Evolutionary conservation across 805 yeast genomes (phyloP).

Genomic region (Maudiozyma turicensis): DNA sequence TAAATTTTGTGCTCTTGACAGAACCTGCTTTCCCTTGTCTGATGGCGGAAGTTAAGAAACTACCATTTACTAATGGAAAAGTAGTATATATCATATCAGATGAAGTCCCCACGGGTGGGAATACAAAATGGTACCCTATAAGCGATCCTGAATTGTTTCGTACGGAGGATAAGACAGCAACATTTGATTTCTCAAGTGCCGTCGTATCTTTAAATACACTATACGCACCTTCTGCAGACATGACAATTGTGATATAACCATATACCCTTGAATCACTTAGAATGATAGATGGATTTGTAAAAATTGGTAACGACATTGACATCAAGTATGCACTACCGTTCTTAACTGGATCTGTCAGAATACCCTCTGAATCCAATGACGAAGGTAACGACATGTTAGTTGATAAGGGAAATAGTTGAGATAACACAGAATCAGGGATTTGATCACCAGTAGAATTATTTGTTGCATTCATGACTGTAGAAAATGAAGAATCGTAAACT

Average conservation of each 20-base stretch:
- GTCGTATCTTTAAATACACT: slow-evolving; percentile 35
- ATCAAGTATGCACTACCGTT: slow-evolving; percentile 42
- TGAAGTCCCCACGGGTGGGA: slow-evolving; percentile 29
- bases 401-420: slow-evolving; percentile 41
- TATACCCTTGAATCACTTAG: slow-evolving; percentile 44
- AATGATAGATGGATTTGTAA: slow-evolving; percentile 60
- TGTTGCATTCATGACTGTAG: slow-evolving; percentile 36
- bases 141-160: slow-evolving; percentile 18
- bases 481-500: slow-evolving; percentile 53
- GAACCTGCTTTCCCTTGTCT: slow-evolving; percentile 34
- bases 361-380: slow-evolving; percentile 36
- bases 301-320: slow-evolving; percentile 73
- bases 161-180: slow-evolving; percentile 25
- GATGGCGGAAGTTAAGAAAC: slow-evolving; percentile 31
- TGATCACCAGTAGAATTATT: slow-evolving; percentile 33
- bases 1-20: slow-evolving; percentile 29
- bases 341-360: slow-evolving; percentile 55
- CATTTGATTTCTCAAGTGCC: slow-evolving; percentile 32
- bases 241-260: slow-evolving; percentile 60
- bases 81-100: slow-evolving; percentile 11
- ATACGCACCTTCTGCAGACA: slow-evolving; percentile 37
- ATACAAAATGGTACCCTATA: slow-evolving; percentile 34
- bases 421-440: slow-evolving; percentile 27
- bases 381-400: slow-evolving; percentile 38
- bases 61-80: slow-evolving; percentile 24